Percentiles rank a stretch among this genome's conserved stretches.
Evolutionary conservation across 2,329 filamentous ascomycete genomes (phyloP).

Genomic region (Neospermospora avenae): DNA sequence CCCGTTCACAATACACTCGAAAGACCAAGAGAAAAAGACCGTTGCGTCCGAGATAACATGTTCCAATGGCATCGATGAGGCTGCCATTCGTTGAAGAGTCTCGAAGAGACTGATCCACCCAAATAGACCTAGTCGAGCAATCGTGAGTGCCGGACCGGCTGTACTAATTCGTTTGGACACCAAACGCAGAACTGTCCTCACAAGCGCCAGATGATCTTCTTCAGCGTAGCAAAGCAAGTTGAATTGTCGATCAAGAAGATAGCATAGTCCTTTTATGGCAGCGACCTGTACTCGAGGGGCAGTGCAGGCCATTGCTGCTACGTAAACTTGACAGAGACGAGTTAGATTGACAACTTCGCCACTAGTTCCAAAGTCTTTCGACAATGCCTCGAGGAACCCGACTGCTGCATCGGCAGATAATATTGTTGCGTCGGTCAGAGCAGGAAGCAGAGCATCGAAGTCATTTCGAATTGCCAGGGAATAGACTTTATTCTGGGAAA

Average conservation of each 20-base stretch:
- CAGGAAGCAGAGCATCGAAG: background rate
- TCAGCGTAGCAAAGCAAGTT: background rate
- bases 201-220: background rate
- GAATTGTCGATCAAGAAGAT: background rate
- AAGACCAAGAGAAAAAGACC: background rate
- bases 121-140: background rate
- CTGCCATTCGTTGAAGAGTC: background rate
- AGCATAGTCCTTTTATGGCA: slow-evolving; percentile 2
- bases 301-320: background rate
- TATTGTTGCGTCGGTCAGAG: background rate
- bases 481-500: background rate
- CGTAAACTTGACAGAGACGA: background rate
- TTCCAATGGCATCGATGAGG: background rate
- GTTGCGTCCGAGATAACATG: background rate
- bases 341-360: background rate
- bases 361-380: background rate
- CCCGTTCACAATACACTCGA: background rate
- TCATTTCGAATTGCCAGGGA: background rate
- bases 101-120: background rate
- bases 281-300: background rate
- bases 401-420: background rate
- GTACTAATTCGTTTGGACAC: background rate
- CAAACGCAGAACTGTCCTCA: background rate
- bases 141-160: background rate
- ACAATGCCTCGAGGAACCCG: background rate